These are phyloP conservation scores for Thalassiosira livingstoniorum DNA, from an alignment of 352 stramenopile species.

Conservation along the genomic window DNA sequence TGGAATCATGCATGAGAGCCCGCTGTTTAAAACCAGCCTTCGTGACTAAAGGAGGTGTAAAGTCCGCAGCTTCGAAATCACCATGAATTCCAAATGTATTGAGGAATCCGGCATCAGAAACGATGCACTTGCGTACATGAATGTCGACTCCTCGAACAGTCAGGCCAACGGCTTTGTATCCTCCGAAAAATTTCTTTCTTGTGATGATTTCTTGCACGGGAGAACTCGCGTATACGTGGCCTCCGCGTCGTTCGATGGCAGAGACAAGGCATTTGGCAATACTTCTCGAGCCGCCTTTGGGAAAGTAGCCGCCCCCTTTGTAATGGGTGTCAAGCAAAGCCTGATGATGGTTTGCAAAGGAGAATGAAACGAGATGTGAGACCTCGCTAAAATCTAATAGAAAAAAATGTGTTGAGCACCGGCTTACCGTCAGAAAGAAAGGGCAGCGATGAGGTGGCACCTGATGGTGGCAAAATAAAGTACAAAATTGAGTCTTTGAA, in stretches of 20 bases:
- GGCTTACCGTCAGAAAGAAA: slow-evolving; percentile 50
- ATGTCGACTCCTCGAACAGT: slow-evolving; percentile 40
- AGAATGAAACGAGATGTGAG: not conserved
- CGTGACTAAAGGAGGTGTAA: slow-evolving; percentile 10
- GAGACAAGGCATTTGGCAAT: slow-evolving; percentile 39
- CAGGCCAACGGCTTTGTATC: slow-evolving; percentile 31
- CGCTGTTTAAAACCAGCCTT: slow-evolving; percentile 21
- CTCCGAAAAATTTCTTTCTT: slow-evolving; percentile 20
- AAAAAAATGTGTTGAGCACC: slow-evolving; percentile 29
- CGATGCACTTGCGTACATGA: slow-evolving; percentile 28
- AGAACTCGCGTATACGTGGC: slow-evolving; percentile 29
- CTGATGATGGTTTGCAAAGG: not conserved
- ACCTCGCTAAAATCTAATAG: too few relatives aligned
- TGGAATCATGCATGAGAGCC: slow-evolving; percentile 23
- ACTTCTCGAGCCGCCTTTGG: slow-evolving; percentile 30
- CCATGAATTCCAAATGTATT: slow-evolving; percentile 34
- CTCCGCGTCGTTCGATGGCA: slow-evolving; percentile 38
- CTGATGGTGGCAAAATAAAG: too few relatives aligned
- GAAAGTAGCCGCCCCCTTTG: slow-evolving; percentile 44
- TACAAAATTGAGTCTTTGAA: too few relatives aligned
- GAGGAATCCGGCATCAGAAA: slow-evolving; percentile 31
- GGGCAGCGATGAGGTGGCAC: slow-evolving; percentile 26
- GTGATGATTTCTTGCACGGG: slow-evolving; percentile 48
- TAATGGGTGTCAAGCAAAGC: slow-evolving; percentile 24
- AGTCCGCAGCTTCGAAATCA: not conserved